Percentiles rank a stretch among this genome's conserved stretches.
These are phyloP conservation scores for Phytophthora litchii DNA, from an alignment of 352 stramenopile species.

Conservation along the genomic window DNA sequence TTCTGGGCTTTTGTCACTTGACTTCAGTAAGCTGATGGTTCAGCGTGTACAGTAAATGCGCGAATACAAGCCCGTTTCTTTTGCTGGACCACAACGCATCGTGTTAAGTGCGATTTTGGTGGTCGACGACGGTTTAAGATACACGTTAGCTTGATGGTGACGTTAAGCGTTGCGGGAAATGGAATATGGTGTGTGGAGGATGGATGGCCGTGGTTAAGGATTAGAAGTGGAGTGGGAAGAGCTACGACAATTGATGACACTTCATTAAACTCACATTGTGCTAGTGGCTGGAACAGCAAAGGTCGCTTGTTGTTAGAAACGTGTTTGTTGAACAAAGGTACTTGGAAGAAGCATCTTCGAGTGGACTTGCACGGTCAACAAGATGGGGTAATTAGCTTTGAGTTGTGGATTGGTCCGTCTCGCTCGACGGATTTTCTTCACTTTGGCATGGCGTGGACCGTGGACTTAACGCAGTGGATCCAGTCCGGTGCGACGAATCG, in stretches of 20 bases:
- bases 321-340: constrained; percentile 6
- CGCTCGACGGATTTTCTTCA: constrained; percentile 33
- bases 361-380: constrained; percentile 3
- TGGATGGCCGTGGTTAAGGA: constrained; percentile 9
- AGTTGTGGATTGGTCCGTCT: constrained; percentile 17
- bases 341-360: constrained; percentile 6
- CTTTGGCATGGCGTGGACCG: constrained; percentile 23
- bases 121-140: constrained; percentile 22
- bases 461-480: constrained; percentile 35
- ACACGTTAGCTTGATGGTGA: constrained; percentile 10
- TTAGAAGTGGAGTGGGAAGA: background rate
- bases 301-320: constrained; percentile 18
- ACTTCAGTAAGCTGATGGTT: constrained; percentile 18
- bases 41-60: background rate
- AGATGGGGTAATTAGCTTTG: constrained; percentile 6
- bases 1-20: constrained; percentile 12
- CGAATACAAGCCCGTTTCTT: background rate
- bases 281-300: background rate
- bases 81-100: constrained; percentile 11
- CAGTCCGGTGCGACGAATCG: constrained; percentile 13
- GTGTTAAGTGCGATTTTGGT: constrained; percentile 24
- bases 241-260: background rate
- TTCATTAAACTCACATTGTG: background rate
- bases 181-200: constrained; percentile 14
- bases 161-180: constrained; percentile 3